Conservation (phyloP, 495 filamentous ascomycete genomes). For the Cercophora newfieldiana region DNA sequence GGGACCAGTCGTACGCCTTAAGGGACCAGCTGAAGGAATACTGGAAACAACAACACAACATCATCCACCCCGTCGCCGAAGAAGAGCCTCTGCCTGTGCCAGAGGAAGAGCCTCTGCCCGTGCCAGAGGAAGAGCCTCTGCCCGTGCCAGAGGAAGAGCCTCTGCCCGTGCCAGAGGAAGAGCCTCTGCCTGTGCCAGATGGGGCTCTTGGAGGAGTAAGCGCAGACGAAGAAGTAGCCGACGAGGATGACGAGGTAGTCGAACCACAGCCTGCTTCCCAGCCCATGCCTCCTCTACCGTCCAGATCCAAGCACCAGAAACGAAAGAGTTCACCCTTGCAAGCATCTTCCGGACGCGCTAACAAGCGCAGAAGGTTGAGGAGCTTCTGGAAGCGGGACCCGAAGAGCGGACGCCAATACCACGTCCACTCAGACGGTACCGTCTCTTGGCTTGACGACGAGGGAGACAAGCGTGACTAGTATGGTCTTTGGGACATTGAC, state of each 20-base stretch:
- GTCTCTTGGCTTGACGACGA: conserved; percentile 26
- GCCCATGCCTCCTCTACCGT: too few relatives aligned
- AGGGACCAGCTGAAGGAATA: conserved; percentile 29
- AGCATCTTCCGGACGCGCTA: conserved; percentile 1
- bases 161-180: too few relatives aligned
- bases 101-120: too few relatives aligned
- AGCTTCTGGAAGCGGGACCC: too few relatives aligned
- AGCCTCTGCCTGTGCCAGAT: conserved; percentile 25
- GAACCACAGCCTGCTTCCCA: conserved; percentile 15
- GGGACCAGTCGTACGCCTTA: conserved; percentile 26
- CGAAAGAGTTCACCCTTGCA: conserved; percentile 5
- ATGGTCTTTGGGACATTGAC: too few relatives aligned
- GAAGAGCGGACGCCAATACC: conserved; percentile 17
- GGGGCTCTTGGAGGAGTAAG: conserved; percentile 13
- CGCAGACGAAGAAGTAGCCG: conserved; percentile 23
- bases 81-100: too few relatives aligned
- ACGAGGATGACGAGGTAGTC: conserved; percentile 18
- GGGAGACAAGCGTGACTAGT: too few relatives aligned
- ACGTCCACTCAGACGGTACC: conserved; percentile 25
- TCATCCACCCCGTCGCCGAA: too few relatives aligned
- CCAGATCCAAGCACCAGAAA: background rate
- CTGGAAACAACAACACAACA: conserved; percentile 22
- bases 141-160: too few relatives aligned
- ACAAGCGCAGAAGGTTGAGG: conserved; percentile 10
- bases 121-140: too few relatives aligned